Evolutionary conservation across 2,329 filamentous ascomycete genomes (phyloP).

Genomic region (Xylaria sp.): DNA sequence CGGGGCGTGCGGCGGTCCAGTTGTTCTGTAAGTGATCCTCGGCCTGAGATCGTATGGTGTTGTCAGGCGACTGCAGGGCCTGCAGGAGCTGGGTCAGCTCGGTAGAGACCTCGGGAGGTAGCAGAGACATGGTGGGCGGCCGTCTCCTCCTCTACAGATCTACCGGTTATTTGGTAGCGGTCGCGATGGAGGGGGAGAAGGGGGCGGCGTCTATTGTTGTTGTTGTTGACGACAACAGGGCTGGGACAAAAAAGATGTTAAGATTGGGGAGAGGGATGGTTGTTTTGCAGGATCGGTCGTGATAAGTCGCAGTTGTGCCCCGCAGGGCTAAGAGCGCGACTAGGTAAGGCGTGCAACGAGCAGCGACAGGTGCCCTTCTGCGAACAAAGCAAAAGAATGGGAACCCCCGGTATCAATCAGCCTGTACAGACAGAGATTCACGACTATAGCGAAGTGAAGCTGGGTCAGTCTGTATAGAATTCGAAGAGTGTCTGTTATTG

Average conservation of each 20-base stretch:
- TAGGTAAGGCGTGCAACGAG: slow-evolving; percentile 18
- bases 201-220: background rate
- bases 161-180: background rate
- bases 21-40: slow-evolving; percentile 90
- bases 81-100: slow-evolving; percentile 86
- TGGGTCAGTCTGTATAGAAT: slow-evolving; percentile 1
- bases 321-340: slow-evolving; percentile 29
- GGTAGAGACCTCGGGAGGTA: slow-evolving; percentile 81
- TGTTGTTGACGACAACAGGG: background rate
- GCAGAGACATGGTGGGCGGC: slow-evolving; percentile 72
- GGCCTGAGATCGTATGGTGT: slow-evolving; percentile 80
- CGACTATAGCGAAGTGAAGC: background rate
- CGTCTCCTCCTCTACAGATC: slow-evolving; percentile 15
- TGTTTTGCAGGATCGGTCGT: slow-evolving; percentile 7
- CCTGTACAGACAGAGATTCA: too few species aligned
- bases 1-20: slow-evolving; percentile 83
- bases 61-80: slow-evolving; percentile 89
- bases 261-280: background rate
- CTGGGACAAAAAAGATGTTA: background rate
- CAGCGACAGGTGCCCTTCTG: background rate
- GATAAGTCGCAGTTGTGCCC: slow-evolving; percentile 20
- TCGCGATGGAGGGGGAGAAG: background rate
- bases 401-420: background rate
- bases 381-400: background rate
- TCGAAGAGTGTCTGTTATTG: background rate